phyloP scores from a whole-genome alignment of 345 rosid species.

The Viola odorata region DNA sequence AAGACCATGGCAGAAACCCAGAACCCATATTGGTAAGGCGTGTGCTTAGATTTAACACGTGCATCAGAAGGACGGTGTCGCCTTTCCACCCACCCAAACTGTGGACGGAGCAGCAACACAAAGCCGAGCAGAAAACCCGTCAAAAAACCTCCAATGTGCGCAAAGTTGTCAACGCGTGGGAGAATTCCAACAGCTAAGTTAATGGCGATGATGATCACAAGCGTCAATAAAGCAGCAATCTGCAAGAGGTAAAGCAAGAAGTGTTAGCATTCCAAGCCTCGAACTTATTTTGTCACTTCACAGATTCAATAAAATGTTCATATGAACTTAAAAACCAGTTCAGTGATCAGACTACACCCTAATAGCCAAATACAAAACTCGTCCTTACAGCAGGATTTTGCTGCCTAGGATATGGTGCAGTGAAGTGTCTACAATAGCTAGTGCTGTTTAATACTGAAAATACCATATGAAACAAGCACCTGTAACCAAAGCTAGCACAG shows the following conservation, averaged over 20 bases:
- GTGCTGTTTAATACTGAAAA: too few species aligned
- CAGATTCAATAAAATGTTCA: too few species aligned
- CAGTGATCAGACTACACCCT: too few species aligned
- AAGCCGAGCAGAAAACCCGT: conserved; percentile 82
- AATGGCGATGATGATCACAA: conserved; percentile 53
- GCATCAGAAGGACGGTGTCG: conserved; percentile 41
- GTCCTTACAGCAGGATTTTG: too few species aligned
- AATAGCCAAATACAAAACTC: too few species aligned
- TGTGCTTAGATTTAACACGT: conserved; percentile 57
- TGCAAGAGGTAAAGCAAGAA: conserved; percentile 22
- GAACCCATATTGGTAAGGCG: conserved; percentile 63
- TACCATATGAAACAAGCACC: too few species aligned
- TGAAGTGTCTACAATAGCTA: too few species aligned
- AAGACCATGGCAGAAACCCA: conserved; percentile 38
- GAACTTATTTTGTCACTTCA: too few species aligned
- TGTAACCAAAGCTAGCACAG: too few species aligned
- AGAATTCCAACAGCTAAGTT: conserved; percentile 84
- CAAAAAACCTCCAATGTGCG: conserved; percentile 84
- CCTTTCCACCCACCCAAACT: conserved; percentile 66
- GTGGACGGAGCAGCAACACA: conserved; percentile 77
- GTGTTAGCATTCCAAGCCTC: background rate
- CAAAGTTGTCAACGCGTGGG: conserved; percentile 92
- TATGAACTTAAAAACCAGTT: too few species aligned
- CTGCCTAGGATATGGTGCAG: too few species aligned
- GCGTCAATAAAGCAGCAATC: conserved; percentile 69